Evolutionary conservation across 116 monocot species (phyloP), one percentile per base, ranked within the genome.

Genomic region (Papilionanthe hybrid): DNA sequence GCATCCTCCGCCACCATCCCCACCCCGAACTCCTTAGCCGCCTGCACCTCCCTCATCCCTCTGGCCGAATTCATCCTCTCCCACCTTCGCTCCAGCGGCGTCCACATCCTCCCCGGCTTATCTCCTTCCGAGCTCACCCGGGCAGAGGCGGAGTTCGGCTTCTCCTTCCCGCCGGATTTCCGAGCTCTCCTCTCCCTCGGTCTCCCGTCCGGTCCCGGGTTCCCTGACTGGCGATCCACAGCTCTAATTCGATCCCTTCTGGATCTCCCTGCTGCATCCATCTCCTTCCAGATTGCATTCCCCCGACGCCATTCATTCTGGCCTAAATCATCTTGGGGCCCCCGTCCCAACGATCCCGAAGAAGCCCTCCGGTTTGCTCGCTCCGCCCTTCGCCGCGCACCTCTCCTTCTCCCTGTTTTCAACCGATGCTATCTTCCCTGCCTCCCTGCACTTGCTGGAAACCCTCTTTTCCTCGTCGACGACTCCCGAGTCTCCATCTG

Each of bases 111-210:
- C 9, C 83, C 83, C 0, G 83, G 81, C 47, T 83, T 87, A 55
- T 75, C 87, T 10, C 83, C 78, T 20, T 15, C 47, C 1, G 83
- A 87, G 75, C 25, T 84, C 32, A 19, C 80, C 8, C 80, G 81
- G 55, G 72, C 79, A 41, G 87, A 84, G 67, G 83, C 87, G 50
- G 67, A 57, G 45, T 22, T 84, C 69, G 69, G 78, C 73, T 81
- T 87, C 78, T 60, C 84, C 53, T 81, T 87, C 75, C 87, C 84
- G 29, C 84, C 87, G 42, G 87, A 87, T 78, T 83, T 87, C 65
- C 87, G 87, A 29, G 78, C 87, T 7, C 23, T 87, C 47, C 78
- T 87, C 75, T 44, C 83, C 75, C 81, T 80, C 69, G 75, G 58
- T n/a, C 66, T 87, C 50, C 87, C 87, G 20, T 48, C 83, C 42